Conservation (phyloP, 2,329 filamentous ascomycete genomes). For the Truncatella angustata region DNA sequence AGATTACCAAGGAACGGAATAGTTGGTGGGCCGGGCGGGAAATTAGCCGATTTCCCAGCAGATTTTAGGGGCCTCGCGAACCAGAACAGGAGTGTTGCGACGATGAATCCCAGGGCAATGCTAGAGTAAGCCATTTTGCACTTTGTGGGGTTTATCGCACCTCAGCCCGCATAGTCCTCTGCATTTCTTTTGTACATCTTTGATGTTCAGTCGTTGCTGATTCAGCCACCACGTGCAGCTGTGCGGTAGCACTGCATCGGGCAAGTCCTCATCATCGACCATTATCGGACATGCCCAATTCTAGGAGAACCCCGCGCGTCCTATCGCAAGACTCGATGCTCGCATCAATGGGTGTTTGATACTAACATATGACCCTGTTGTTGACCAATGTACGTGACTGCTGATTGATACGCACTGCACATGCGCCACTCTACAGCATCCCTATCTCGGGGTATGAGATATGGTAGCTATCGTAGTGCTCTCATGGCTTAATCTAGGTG, state of each 20-base stretch:
- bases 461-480: no score
- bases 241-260: background rate
- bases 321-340: no score
- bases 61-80: background rate
- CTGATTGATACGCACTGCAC: no score
- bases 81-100: background rate
- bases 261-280: background rate
- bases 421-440: no score
- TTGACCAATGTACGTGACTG: no score
- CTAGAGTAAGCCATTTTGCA: background rate
- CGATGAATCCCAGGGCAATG: background rate
- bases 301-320: no score
- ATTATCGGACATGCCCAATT: no score
- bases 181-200: background rate
- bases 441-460: no score
- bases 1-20: conserved; percentile 20
- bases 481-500: no score
- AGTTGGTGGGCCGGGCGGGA: conserved; percentile 19
- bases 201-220: background rate
- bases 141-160: background rate
- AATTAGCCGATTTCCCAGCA: background rate
- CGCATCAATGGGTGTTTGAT: no score
- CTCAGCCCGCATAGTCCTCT: background rate
- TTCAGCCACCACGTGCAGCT: background rate
- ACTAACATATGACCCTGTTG: no score